A percentile compares a stretch with the other conserved stretches of the same genome.
phyloP scores from a whole-genome alignment of 2,329 filamentous ascomycete species.

The Xylariaceae sp. region DNA sequence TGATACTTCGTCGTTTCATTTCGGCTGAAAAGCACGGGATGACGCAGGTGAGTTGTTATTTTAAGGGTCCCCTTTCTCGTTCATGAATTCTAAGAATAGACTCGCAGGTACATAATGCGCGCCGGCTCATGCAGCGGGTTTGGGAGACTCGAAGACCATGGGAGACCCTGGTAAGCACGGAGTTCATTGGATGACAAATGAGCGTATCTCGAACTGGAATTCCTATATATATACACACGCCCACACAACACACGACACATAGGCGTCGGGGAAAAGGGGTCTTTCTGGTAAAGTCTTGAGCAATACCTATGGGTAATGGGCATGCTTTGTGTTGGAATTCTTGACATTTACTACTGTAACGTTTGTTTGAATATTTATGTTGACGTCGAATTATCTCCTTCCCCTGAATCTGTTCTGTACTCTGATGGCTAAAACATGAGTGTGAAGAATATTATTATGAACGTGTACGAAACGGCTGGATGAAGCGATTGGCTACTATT shows the following conservation, averaged over 20 bases:
- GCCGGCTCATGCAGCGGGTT: constrained; percentile 60
- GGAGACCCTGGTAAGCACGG: constrained; percentile 61
- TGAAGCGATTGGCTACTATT: neutral
- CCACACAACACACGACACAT: neutral
- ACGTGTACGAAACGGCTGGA: neutral
- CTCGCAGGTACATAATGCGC: constrained; percentile 51
- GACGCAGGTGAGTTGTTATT: constrained; percentile 58
- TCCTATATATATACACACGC: no score
- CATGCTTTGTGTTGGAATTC: neutral
- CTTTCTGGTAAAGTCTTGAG: constrained; percentile 9
- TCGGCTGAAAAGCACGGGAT: constrained; percentile 68
- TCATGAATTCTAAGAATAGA: constrained; percentile 14
- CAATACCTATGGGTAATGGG: neutral
- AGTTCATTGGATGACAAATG: constrained; percentile 58
- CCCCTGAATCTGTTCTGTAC: neutral
- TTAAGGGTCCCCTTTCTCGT: neutral
- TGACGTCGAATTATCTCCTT: constrained; percentile 1
- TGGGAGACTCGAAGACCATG: constrained; percentile 65
- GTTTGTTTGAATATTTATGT: neutral
- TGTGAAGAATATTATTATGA: neutral
- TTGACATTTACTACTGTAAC: neutral
- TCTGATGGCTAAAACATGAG: neutral
- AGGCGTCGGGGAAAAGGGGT: constrained; percentile 2
- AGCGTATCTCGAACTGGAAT: neutral
- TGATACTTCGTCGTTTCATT: constrained; percentile 61